These are phyloP conservation scores for Camellia sinensis DNA, from an alignment of 148 eudicot species.

Conservation along the genomic window DNA sequence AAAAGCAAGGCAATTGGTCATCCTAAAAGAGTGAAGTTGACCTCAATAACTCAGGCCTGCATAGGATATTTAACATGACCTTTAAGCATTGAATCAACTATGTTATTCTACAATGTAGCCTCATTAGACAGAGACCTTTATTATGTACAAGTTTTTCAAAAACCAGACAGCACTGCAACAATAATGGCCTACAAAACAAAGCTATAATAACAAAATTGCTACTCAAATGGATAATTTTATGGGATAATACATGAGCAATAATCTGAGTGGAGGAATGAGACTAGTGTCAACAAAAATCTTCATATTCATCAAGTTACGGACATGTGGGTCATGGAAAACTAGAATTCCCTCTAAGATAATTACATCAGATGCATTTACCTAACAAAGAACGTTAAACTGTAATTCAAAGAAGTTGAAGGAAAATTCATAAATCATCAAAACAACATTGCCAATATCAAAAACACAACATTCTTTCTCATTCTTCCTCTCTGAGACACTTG, in stretches of 20 bases:
- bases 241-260: not conserved
- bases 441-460: not conserved
- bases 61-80: not conserved
- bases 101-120: no score
- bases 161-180: no score
- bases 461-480: not conserved
- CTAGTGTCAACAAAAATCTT: conserved; percentile 98
- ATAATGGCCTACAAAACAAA: not conserved
- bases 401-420: not conserved
- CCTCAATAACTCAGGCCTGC: not conserved
- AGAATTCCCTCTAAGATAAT: conserved; percentile 95
- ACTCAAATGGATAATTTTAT: not conserved
- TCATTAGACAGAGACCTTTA: no score
- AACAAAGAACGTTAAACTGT: conserved; percentile 12
- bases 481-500: not conserved
- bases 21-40: conserved; percentile 4
- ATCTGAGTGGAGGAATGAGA: conserved; percentile 23
- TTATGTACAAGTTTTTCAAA: no score
- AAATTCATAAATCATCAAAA: not conserved
- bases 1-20: not conserved
- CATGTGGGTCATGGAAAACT: conserved; percentile 86
- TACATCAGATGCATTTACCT: conserved; percentile 96
- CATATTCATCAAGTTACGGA: conserved; percentile 87
- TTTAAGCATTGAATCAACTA: not conserved
- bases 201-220: not conserved